Percentiles rank a stretch among this genome's conserved stretches.
phyloP scores from a whole-genome alignment of 1,284 basidiomycete genomes.

The Irpex sp. region DNA sequence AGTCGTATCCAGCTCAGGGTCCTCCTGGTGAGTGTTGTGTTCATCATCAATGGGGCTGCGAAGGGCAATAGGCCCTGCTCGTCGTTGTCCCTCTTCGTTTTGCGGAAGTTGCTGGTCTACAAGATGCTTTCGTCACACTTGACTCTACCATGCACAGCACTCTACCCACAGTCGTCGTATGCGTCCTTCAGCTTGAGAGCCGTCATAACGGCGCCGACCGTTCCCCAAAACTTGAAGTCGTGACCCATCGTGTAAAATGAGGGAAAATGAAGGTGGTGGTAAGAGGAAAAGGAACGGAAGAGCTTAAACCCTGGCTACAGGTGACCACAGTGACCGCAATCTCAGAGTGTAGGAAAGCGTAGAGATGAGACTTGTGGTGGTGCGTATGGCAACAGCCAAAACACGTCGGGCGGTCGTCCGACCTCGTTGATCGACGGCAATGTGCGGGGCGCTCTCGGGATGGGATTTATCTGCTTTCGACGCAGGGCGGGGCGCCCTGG shows the following conservation, averaged over 20 bases:
- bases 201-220: slow-evolving; percentile 43
- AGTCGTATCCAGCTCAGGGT: slow-evolving; percentile 35
- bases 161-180: slow-evolving; percentile 42
- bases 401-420: too few species aligned
- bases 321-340: too few species aligned
- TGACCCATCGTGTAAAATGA: slow-evolving; percentile 16
- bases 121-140: background rate
- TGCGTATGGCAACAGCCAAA: too few species aligned
- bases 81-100: slow-evolving; percentile 37
- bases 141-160: background rate
- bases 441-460: too few species aligned
- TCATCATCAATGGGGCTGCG: slow-evolving; percentile 31
- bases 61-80: slow-evolving; percentile 30
- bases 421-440: too few species aligned
- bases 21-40: slow-evolving; percentile 9
- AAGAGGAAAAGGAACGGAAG: background rate
- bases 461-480: too few species aligned
- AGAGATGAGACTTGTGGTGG: too few species aligned
- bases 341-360: too few species aligned
- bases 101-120: slow-evolving; percentile 39
- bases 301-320: background rate
- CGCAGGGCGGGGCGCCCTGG: too few species aligned
- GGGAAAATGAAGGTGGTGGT: background rate
- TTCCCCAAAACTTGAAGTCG: slow-evolving; percentile 33
- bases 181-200: slow-evolving; percentile 47